Percentiles rank a stretch among this genome's conserved stretches.
Evolutionary conservation across 192 early-diverging fungal species (phyloP).

Genomic region (Mortierella claussenii): DNA sequence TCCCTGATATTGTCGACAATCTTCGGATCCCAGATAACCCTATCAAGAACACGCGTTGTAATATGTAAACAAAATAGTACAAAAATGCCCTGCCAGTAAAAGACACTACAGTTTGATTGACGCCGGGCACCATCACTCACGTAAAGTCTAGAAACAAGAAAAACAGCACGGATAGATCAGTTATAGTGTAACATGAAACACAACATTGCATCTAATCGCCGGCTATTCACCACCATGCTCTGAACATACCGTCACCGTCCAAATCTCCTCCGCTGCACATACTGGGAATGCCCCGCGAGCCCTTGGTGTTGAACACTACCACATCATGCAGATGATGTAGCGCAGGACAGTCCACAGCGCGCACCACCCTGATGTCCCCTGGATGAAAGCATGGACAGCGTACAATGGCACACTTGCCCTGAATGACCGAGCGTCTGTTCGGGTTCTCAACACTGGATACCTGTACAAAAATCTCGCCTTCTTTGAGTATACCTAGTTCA

Average conservation of each 20-base stretch:
- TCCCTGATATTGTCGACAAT: conserved; percentile 56
- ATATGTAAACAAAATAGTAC: too few relatives aligned
- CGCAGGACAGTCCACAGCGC: conserved; percentile 61
- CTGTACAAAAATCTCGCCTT: conserved; percentile 64
- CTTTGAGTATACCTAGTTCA: conserved; percentile 54
- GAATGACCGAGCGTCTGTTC: conserved; percentile 34
- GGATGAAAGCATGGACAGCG: conserved; percentile 76
- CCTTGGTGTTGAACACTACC: conserved; percentile 77
- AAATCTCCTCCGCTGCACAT: conserved; percentile 86
- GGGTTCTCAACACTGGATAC: conserved; percentile 37
- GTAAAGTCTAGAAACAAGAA: conserved; percentile 53
- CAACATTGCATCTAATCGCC: too few relatives aligned
- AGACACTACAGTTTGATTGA: too few relatives aligned
- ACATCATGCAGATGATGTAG: conserved; percentile 70
- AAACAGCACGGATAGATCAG: background rate
- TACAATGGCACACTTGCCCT: conserved; percentile 56
- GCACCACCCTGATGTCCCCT: conserved; percentile 69
- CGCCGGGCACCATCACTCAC: too few relatives aligned
- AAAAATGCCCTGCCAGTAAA: too few relatives aligned
- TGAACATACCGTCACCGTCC: conserved; percentile 77
- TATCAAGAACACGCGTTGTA: conserved; percentile 25
- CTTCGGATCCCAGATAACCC: conserved; percentile 66
- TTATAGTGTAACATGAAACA: too few relatives aligned
- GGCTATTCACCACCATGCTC: too few relatives aligned
- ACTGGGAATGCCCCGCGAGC: conserved; percentile 74